A percentile compares a stretch with the other conserved stretches of the same genome.
Conservation (phyloP, 2,329 filamentous ascomycete genomes). For the Paramyrothecium roridum region DNA sequence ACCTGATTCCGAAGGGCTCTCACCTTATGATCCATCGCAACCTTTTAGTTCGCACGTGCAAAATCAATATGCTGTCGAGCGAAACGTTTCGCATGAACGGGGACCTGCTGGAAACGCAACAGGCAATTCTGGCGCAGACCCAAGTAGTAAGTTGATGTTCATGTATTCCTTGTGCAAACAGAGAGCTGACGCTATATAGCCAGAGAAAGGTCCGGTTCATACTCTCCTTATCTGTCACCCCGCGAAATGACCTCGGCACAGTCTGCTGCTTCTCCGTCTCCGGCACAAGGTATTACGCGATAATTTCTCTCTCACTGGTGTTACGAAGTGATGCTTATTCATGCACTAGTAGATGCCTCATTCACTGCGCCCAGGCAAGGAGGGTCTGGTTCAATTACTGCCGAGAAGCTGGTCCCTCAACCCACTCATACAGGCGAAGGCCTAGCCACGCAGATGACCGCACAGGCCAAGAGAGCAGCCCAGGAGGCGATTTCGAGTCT, state of each 20-base stretch:
- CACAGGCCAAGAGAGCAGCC: conserved; percentile 54
- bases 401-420: no score
- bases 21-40: background rate
- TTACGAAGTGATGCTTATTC: no score
- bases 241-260: conserved; percentile 32
- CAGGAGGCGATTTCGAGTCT: conserved; percentile 66
- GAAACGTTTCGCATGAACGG: background rate
- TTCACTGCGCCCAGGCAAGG: no score
- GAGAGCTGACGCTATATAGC: conserved; percentile 7
- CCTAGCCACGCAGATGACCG: conserved; percentile 8
- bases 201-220: conserved; percentile 48
- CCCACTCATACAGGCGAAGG: background rate
- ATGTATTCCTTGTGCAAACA: background rate
- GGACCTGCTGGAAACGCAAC: no score
- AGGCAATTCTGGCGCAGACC: no score
- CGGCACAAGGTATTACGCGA: background rate
- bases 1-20: background rate
- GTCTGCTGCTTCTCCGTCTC: background rate
- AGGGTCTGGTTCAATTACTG: no score
- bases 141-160: no score
- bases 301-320: no score
- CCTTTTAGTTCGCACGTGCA: background rate
- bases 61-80: background rate
- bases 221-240: conserved; percentile 50
- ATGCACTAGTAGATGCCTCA: no score